These are phyloP conservation scores for Amylostereum chailletii DNA, from an alignment of 1,284 basidiomycete genomes.

Conservation along the genomic window DNA sequence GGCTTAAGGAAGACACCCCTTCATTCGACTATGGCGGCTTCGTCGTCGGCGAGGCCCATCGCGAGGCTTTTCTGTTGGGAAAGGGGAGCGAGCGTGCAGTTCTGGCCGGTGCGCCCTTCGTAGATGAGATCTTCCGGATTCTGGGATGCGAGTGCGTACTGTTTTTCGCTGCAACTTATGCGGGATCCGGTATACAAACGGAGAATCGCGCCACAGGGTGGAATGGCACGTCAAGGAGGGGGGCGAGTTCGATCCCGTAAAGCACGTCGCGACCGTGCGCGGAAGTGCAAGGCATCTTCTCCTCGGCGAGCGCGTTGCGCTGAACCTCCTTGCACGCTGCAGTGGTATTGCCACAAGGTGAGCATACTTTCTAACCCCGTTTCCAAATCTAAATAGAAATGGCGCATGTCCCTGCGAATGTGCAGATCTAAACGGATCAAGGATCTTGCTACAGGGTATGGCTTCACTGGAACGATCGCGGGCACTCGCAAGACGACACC, in stretches of 20 bases:
- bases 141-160: conserved; percentile 79
- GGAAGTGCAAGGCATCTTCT: conserved; percentile 86
- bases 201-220: conserved; percentile 44
- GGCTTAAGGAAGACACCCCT: conserved; percentile 93
- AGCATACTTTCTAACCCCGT: conserved; percentile 14
- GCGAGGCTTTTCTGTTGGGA: conserved; percentile 85
- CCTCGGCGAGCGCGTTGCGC: conserved; percentile 90
- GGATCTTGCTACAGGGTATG: conserved; percentile 71
- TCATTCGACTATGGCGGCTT: conserved; percentile 97
- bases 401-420: neutral
- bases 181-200: neutral
- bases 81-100: conserved; percentile 75
- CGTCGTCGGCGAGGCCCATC: conserved; percentile 86
- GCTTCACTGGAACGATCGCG: conserved; percentile 86
- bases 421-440: conserved; percentile 73
- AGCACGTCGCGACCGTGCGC: conserved; percentile 87
- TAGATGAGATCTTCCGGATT: conserved; percentile 88
- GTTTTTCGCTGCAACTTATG: neutral
- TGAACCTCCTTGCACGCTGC: conserved; percentile 92
- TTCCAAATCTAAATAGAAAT: neutral
- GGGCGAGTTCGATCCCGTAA: conserved; percentile 67
- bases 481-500: conserved; percentile 98
- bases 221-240: conserved; percentile 92
- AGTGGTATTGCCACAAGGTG: conserved; percentile 95
- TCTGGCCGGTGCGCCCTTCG: conserved; percentile 93